Evolutionary conservation across 177 flowering plant genomes (phyloP), one percentile per base, ranked within the genome.

Genomic region (Vitis hybrid): DNA sequence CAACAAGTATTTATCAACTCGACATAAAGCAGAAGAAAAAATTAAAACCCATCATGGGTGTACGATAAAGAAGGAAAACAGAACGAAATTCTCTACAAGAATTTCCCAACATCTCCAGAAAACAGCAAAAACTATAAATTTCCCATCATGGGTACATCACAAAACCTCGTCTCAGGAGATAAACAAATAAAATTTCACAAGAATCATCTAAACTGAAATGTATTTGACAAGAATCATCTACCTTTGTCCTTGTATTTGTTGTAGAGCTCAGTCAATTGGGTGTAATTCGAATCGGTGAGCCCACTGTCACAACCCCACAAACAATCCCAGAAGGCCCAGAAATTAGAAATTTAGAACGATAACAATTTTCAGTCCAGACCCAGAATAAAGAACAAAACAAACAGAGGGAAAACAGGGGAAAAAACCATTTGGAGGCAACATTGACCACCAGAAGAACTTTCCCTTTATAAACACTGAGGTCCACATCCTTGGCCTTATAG

Each of bases 381-480:
- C 40, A 50, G 27, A 69, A 46, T 5, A 30, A 18, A 52, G 11
- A 51, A 65, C 67, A 2, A 63, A 24, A 0, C 7, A 35, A 19
- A 57, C 17, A 40, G 50, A 50, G 24, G 7, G 52, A n/a, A 51
- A 17, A 32, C 30, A 27, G 30, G 30, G 30, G 18, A 48, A 66
- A 19, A 12, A 63, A 90, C 97, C 97, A 92, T 88, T 87, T 88
- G 60, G 97, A 90, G 70, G 95, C 95, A 54, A 91, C 93, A 66
- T 91, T 91, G 35, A 91, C 94, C 52, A 91, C 82, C 15, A 91
- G 83, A 60, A 89, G 82, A 24, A 88, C 90, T 73, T 89, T 91
- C 65, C 97, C 93, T 51, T 80, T 85, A 78, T 86, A 91, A 15
- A 63, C 75, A 59, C 84, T 77, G 4, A 91, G 80, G 69, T 87